phyloP scores from a whole-genome alignment of 2,329 filamentous ascomycete genomes.

The Penicillium sp. region DNA sequence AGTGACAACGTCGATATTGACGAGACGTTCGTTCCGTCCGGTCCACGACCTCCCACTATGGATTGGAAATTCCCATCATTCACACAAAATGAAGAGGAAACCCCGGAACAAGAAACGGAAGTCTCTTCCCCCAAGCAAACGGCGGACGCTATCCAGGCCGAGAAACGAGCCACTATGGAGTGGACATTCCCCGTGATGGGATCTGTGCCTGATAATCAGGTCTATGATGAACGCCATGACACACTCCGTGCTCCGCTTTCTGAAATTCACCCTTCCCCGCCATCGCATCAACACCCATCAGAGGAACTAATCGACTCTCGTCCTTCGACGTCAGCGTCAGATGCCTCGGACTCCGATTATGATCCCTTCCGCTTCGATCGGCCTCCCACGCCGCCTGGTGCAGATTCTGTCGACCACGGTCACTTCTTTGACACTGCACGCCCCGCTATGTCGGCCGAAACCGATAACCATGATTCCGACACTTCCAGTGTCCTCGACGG shows the following conservation, averaged over 20 bases:
- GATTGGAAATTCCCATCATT: conserved; percentile 47
- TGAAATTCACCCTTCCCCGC: conserved; percentile 7
- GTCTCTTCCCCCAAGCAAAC: conserved; percentile 2
- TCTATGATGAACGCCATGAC: conserved; percentile 26
- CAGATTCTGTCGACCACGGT: conserved; percentile 11
- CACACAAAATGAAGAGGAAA: conserved; percentile 22
- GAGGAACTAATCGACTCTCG: conserved; percentile 33
- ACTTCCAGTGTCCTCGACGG: conserved; percentile 53
- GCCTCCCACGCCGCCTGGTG: conserved; percentile 27
- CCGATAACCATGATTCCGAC: conserved; percentile 47
- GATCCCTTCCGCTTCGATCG: conserved; percentile 45
- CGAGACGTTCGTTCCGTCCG: conserved; percentile 32
- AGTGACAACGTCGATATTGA: conserved; percentile 27
- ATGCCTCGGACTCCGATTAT: conserved; percentile 39
- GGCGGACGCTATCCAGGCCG: conserved; percentile 26
- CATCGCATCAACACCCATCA: conserved; percentile 10
- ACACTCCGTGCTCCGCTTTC: conserved; percentile 33
- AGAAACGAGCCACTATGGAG: conserved; percentile 46
- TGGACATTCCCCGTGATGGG: conserved; percentile 53
- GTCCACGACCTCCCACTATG: conserved; percentile 45
- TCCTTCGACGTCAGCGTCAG: conserved; percentile 39
- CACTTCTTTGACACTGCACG: conserved; percentile 45
- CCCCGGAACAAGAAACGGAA: conserved; percentile 9
- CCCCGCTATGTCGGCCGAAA: conserved; percentile 45
- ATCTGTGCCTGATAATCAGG: conserved; percentile 14